Evolutionary conservation across 768 basidiomycete species (phyloP).

Genomic region (Leucogyrophana mollusca): DNA sequence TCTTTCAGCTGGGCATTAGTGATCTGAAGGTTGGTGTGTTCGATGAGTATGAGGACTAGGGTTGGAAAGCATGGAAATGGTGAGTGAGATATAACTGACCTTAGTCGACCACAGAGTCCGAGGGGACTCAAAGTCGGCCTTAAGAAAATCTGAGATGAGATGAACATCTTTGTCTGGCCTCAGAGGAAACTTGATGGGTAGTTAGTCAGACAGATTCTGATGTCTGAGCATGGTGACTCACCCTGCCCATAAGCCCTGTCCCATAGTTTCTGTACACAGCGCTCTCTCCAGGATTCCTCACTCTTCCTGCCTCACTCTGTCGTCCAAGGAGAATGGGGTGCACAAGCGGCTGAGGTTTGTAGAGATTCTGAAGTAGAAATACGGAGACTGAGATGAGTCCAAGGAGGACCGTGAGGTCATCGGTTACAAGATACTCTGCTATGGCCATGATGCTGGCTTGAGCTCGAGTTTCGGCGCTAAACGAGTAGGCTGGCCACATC

Average conservation of each 20-base stretch:
- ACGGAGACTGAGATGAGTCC: slow-evolving; percentile 74
- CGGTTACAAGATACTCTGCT: slow-evolving; percentile 64
- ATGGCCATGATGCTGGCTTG: slow-evolving; percentile 32
- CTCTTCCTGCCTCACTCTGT: slow-evolving; percentile 86
- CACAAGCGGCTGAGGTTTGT: slow-evolving; percentile 81
- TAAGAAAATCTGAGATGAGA: slow-evolving; percentile 64
- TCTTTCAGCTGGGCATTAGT: slow-evolving; percentile 71
- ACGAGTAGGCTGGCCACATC: not conserved
- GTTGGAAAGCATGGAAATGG: not conserved
- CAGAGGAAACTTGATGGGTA: slow-evolving; percentile 58
- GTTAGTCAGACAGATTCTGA: slow-evolving; percentile 3
- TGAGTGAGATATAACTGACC: too few species aligned
- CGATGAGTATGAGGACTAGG: not conserved
- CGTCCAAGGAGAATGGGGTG: slow-evolving; percentile 92
- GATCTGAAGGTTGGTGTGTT: slow-evolving; percentile 46
- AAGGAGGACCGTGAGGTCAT: slow-evolving; percentile 77
- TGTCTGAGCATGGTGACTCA: slow-evolving; percentile 33
- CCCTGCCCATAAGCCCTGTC: slow-evolving; percentile 80
- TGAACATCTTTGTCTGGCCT: slow-evolving; percentile 72
- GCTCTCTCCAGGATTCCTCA: slow-evolving; percentile 79
- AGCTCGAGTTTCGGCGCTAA: not conserved
- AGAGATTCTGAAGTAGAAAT: slow-evolving; percentile 74
- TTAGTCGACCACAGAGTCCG: slow-evolving; percentile 81
- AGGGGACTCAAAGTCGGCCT: slow-evolving; percentile 60
- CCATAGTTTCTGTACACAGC: slow-evolving; percentile 91